Evolutionary conservation across 441 rosid genomes (phyloP), one percentile per base, ranked within the genome.

Genomic region (Gossypium armourianum): DNA sequence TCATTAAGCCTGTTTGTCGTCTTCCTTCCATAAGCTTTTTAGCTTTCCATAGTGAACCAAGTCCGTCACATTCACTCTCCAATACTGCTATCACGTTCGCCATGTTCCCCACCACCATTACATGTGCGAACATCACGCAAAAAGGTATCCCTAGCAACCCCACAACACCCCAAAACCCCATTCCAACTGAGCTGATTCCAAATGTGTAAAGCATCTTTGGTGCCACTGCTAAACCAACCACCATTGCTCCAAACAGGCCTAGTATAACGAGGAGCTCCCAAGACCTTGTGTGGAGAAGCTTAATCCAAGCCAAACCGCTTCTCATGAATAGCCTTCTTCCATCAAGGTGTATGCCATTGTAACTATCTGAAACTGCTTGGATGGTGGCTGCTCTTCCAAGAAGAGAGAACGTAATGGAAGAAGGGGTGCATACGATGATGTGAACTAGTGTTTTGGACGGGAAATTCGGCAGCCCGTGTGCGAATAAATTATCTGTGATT

Each of bases 341-440:
- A 45, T 79, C 73, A 10, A 79, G 73, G 19, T 47, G 45, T 49
- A 76, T 70, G 68, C 82, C 68, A 52, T 70, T 61, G 55, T 79
- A 70, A 53, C 45, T 76, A 63, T 76, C 82, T 16, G 82, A 79
- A 66, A 76, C 79, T 19, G 79, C 79, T 58, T 76, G 75, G 43
- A 62, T 32, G 0, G 79, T 70, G 10, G 81, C 82, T 4, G 75
- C 77, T 70, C 73, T 57, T 20, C 79, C 82, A 1, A 73, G 62
- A 0, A 79, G 77, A 1, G 70, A 56, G 55, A 76, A 73, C 24
- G 79, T 76, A 63, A 79, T 62, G 32, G 71, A 73, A 16, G 77
- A 73, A 23, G 82, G 79, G 67, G 76, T 43, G 77, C 73, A 66
- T 47, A 76, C 24, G 59, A 79, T 56, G 64, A 54, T 61, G 49